These are phyloP conservation scores for Ambrosia trifida DNA, from an alignment of 129 eudicot genomes.

Conservation along the genomic window DNA sequence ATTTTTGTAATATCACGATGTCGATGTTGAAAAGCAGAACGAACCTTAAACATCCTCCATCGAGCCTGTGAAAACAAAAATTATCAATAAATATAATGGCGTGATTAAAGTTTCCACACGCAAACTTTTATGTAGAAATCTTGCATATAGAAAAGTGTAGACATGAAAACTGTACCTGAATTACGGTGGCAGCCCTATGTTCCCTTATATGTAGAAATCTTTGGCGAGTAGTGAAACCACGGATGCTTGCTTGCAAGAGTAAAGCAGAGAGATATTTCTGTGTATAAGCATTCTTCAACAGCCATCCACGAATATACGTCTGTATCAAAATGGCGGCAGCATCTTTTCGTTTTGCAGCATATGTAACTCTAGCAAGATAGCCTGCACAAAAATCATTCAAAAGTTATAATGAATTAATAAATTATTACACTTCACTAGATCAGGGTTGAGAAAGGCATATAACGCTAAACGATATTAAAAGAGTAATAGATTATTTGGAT, in stretches of 20 bases:
- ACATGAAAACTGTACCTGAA: constrained; percentile 58
- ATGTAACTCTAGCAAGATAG: constrained; percentile 61
- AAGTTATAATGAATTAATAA: not conserved
- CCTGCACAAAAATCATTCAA: constrained; percentile 47
- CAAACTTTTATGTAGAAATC: not conserved
- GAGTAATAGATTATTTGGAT: not conserved
- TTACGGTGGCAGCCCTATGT: constrained; percentile 70
- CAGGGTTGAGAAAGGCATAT: not conserved
- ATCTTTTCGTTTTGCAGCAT: constrained; percentile 53
- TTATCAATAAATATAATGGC: not conserved
- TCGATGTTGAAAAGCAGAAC: constrained; percentile 67
- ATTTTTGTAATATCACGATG: constrained; percentile 71
- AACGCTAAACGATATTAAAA: not conserved
- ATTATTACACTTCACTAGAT: constrained; percentile 13
- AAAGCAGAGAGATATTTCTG: constrained; percentile 43
- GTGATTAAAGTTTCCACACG: not conserved
- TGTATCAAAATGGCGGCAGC: constrained; percentile 71
- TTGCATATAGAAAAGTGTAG: constrained; percentile 12
- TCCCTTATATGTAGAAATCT: constrained; percentile 59
- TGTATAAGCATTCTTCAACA: constrained; percentile 50
- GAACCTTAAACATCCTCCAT: constrained; percentile 83
- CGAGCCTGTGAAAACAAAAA: constrained; percentile 51
- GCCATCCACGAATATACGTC: constrained; percentile 71
- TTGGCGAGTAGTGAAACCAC: constrained; percentile 70
- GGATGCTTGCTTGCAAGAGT: constrained; percentile 67